These are phyloP conservation scores for Neofusicoccum umdonicola DNA, from an alignment of 2,329 filamentous ascomycete genomes.

Conservation along the genomic window DNA sequence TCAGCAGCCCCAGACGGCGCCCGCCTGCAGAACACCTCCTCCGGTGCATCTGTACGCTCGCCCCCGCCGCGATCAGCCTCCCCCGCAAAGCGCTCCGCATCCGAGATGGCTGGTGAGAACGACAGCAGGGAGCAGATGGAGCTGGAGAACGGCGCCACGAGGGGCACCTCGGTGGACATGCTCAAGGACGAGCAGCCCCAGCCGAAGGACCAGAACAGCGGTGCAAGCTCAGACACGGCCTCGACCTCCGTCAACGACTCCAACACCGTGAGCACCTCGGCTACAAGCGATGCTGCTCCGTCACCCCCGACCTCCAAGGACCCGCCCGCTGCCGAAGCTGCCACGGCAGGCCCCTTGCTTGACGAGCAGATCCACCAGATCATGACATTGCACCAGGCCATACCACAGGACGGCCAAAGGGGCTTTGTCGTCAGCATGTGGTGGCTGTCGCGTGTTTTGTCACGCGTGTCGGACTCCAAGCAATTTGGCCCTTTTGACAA, in stretches of 20 bases:
- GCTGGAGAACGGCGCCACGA: conserved; percentile 31
- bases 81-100: conserved; percentile 55
- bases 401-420: conserved; percentile 67
- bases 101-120: conserved; percentile 50
- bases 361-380: conserved; percentile 76
- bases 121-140: conserved; percentile 32
- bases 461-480: conserved; percentile 56
- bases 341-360: conserved; percentile 20
- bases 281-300: conserved; percentile 14
- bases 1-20: conserved; percentile 20
- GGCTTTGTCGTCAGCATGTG: conserved; percentile 74
- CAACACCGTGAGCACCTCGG: conserved; percentile 15
- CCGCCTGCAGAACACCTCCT: conserved; percentile 10
- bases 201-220: conserved; percentile 26
- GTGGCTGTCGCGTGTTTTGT: conserved; percentile 74
- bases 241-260: conserved; percentile 22
- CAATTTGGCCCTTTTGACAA: conserved; percentile 53
- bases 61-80: conserved; percentile 46
- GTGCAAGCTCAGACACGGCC: conserved; percentile 29
- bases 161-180: conserved; percentile 46
- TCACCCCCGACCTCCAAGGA: conserved; percentile 8
- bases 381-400: conserved; percentile 55
- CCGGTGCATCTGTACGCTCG: conserved; percentile 16
- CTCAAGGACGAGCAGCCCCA: conserved; percentile 27
- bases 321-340: background rate